phyloP scores from a whole-genome alignment of 2,329 filamentous ascomycete species.

The Botrytis squamosa region DNA sequence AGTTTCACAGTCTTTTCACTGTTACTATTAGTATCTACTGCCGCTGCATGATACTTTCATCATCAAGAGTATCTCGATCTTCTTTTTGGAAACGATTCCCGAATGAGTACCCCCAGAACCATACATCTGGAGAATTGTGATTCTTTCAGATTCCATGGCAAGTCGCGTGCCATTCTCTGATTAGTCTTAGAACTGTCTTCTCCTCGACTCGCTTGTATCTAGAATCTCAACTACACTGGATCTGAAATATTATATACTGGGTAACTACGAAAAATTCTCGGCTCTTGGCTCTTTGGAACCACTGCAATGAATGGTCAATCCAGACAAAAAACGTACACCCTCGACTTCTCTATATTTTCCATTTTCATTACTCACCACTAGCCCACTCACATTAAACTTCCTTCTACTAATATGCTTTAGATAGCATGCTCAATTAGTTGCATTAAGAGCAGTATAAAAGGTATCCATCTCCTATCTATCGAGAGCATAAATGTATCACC shows the following conservation, averaged over 20 bases:
- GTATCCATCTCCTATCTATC: not conserved
- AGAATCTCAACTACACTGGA: not conserved
- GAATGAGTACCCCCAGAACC: not conserved
- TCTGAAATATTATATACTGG: fast-evolving
- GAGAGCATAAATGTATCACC: no score
- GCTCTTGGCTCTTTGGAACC: not conserved
- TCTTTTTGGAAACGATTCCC: not conserved
- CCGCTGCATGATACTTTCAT: not conserved
- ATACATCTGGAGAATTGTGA: not conserved
- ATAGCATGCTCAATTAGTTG: not conserved
- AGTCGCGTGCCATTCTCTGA: not conserved
- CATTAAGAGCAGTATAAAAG: not conserved
- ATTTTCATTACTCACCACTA: fast-evolving
- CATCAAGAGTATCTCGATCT: not conserved
- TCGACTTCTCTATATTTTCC: not conserved
- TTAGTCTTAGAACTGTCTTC: not conserved
- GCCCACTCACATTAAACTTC: not conserved
- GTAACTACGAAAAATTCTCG: not conserved
- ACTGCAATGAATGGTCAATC: not conserved
- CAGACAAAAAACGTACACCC: not conserved
- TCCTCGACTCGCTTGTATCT: not conserved
- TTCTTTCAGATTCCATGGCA: not conserved
- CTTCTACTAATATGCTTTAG: fast-evolving
- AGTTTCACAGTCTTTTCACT: not conserved
- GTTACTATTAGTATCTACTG: not conserved